These are phyloP conservation scores for Lentinus tigrinus DNA, from an alignment of 768 basidiomycete genomes.

Conservation along the genomic window DNA sequence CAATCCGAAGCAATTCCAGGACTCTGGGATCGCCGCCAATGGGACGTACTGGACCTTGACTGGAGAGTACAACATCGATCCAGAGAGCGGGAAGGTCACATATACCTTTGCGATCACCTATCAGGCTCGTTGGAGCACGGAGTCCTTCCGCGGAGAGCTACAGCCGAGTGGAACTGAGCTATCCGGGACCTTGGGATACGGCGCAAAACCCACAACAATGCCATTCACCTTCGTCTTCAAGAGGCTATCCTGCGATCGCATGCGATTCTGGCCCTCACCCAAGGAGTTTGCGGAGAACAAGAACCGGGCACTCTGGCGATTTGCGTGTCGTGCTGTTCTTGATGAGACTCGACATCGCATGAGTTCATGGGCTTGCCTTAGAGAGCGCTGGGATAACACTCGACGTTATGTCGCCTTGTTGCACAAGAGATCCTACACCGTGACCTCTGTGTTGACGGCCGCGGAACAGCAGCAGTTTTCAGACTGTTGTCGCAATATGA, in stretches of 20 bases:
- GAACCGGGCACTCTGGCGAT: slow-evolving; percentile 30
- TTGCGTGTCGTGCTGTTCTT: slow-evolving; percentile 26
- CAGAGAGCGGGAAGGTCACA: neutral
- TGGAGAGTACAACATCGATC: slow-evolving; percentile 10
- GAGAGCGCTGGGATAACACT: slow-evolving; percentile 25
- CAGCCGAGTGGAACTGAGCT: slow-evolving; percentile 16
- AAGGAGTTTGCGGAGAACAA: slow-evolving; percentile 20
- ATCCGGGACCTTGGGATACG: slow-evolving; percentile 23
- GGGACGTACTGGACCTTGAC: slow-evolving; percentile 14
- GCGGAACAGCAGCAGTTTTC: neutral
- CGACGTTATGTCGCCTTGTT: slow-evolving; percentile 28
- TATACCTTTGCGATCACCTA: slow-evolving; percentile 20
- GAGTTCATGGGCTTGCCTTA: slow-evolving; percentile 33
- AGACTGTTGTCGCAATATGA: neutral
- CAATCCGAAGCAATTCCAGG: no score
- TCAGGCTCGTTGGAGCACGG: slow-evolving; percentile 18
- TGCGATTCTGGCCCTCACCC: slow-evolving; percentile 29
- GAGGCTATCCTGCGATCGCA: slow-evolving; percentile 22
- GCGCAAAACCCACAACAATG: slow-evolving; percentile 3
- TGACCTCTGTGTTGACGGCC: neutral
- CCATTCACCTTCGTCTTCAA: slow-evolving; percentile 25
- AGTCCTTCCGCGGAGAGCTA: slow-evolving; percentile 22
- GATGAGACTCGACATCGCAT: slow-evolving; percentile 21
- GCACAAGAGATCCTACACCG: neutral
- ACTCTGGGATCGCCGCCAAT: neutral